Percentiles rank a stretch among this genome's conserved stretches.
Conservation (phyloP, 2,329 filamentous ascomycete genomes). For the Alternaria burnsii region DNA sequence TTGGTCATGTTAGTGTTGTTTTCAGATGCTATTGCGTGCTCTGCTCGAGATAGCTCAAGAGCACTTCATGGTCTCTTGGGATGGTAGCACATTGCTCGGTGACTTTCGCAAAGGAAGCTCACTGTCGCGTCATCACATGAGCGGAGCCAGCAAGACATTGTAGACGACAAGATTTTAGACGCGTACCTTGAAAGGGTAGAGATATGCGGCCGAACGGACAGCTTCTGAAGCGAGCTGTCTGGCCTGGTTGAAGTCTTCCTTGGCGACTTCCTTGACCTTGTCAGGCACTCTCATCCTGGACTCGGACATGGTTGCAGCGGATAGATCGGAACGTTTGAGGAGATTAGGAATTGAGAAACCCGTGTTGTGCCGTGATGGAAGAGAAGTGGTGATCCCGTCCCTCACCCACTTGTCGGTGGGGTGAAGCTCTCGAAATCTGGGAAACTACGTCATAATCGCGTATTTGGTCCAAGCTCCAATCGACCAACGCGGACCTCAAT, state of each 20-base stretch:
- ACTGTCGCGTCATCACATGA: not conserved
- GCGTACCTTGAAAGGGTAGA: conserved; percentile 80
- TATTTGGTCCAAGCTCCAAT: conserved; percentile 12
- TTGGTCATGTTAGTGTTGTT: conserved; percentile 10
- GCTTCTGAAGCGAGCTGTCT: conserved; percentile 72
- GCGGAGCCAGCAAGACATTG: not conserved
- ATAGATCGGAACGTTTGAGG: conserved; percentile 9
- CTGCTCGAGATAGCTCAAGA: not conserved
- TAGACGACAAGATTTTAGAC: conserved; percentile 1
- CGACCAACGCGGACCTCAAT: not conserved
- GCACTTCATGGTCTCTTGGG: not conserved
- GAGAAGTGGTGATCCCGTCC: not conserved
- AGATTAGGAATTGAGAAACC: conserved; percentile 11
- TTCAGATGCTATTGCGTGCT: not conserved
- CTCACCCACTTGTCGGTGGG: conserved; percentile 15
- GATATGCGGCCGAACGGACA: conserved; percentile 77
- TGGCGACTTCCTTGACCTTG: conserved; percentile 64
- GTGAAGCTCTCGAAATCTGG: conserved; percentile 6
- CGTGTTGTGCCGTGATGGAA: conserved; percentile 17
- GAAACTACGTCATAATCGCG: conserved; percentile 22
- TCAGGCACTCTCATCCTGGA: conserved; percentile 51
- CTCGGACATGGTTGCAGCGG: conserved; percentile 24
- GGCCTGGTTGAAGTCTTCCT: conserved; percentile 76
- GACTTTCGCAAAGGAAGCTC: not conserved
- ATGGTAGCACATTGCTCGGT: not conserved